Conservation (phyloP, 2,329 filamentous ascomycete species). For the Drechslerella coelobrocha region DNA sequence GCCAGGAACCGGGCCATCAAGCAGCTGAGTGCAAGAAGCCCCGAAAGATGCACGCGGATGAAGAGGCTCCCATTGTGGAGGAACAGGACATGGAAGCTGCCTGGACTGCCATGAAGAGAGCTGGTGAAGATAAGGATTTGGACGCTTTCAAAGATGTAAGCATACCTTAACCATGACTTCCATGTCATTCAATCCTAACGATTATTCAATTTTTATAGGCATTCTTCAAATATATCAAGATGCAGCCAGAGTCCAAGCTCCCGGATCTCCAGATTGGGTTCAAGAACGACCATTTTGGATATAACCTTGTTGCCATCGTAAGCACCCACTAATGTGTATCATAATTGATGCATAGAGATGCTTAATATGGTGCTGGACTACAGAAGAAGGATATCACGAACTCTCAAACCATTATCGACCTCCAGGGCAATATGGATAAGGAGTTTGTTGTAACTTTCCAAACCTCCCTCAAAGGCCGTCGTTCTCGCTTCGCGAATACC, state of each 20-base stretch:
- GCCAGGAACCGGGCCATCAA: slow-evolving; percentile 67
- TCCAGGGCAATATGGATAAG: slow-evolving; percentile 72
- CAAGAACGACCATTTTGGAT: slow-evolving; percentile 63
- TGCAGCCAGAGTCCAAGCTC: slow-evolving; percentile 67
- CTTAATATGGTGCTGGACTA: slow-evolving; percentile 1
- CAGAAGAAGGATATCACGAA: slow-evolving; percentile 64
- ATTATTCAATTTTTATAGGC: slow-evolving; percentile 51
- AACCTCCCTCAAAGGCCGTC: slow-evolving; percentile 65
- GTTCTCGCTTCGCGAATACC: slow-evolving; percentile 58
- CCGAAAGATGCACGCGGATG: slow-evolving; percentile 54
- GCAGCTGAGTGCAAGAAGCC: slow-evolving; percentile 67
- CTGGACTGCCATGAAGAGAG: slow-evolving; percentile 66
- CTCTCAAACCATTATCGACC: slow-evolving; percentile 73
- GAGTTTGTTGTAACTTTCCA: slow-evolving; percentile 71
- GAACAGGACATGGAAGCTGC: slow-evolving; percentile 62
- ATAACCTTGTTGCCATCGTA: slow-evolving; percentile 69
- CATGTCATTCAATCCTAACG: neutral
- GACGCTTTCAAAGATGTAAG: slow-evolving; percentile 68
- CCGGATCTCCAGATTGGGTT: slow-evolving; percentile 68
- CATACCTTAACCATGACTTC: slow-evolving; percentile 59
- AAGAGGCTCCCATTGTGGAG: neutral
- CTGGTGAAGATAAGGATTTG: slow-evolving; percentile 65
- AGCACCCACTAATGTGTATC: neutral
- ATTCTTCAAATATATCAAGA: slow-evolving; percentile 67
- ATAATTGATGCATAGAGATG: neutral